These are phyloP conservation scores for Glutinoglossum americanum DNA, from an alignment of 495 filamentous ascomycete species.

Conservation along the genomic window DNA sequence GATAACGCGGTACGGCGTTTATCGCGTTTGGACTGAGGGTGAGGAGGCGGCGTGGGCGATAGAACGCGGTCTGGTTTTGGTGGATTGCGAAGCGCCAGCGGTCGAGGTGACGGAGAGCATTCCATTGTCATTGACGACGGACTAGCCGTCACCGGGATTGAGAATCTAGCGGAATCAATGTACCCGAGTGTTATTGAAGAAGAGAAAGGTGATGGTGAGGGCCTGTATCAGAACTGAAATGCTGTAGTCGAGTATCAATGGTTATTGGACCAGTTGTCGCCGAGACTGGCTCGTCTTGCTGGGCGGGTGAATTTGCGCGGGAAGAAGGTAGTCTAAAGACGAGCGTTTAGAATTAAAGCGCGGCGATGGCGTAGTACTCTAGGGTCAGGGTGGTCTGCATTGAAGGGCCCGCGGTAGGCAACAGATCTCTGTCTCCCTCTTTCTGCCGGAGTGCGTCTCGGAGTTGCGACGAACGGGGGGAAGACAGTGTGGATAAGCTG, in stretches of 20 bases:
- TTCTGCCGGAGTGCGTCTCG: neutral
- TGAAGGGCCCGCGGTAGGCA: neutral
- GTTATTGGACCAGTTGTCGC: too few species aligned
- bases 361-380: neutral
- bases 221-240: neutral
- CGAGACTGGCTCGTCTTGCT: too few species aligned
- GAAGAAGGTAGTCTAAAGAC: neutral
- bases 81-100: constrained; percentile 4
- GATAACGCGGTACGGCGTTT: constrained; percentile 60
- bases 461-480: neutral
- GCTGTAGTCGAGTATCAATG: neutral
- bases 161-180: neutral
- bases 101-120: constrained; percentile 11
- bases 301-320: neutral
- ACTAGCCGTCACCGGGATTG: neutral
- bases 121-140: constrained; percentile 7
- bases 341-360: neutral
- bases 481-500: neutral
- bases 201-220: neutral
- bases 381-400: neutral
- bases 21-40: constrained; percentile 61
- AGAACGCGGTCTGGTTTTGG: neutral
- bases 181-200: neutral
- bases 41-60: constrained; percentile 14
- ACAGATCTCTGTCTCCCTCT: neutral